Base-by-base conservation (phyloP, 78 protist species). In the Mantamonas sphyraenae region DNA sequence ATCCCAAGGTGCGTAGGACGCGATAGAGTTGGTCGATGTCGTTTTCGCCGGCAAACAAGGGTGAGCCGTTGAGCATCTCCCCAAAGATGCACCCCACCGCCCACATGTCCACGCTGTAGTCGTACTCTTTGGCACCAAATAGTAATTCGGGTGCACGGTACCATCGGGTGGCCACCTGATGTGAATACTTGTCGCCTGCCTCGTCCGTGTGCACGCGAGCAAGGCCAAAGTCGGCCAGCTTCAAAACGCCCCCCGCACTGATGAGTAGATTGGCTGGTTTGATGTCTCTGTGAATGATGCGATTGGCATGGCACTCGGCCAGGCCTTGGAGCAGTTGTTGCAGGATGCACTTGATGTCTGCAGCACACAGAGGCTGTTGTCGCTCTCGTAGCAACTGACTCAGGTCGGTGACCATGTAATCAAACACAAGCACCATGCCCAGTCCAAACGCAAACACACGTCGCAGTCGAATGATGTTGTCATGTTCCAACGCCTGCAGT, bases 101-200 rank as follows among this genome's bases (percentile, higher is more conserved):
- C 86, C 86, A 88, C 24, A 83, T 56, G 50, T 88, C 93, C n/a
- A 82, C 84, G 20, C 55, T 20, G n/a, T 7, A 2, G 65, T 7
- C 19, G 39, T 60, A 60, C 7, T 60, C 8, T 19, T 8, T 8
- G 26, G 50, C 22, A 30, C 79, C 81, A 4, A 81, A 62, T 8
- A 83, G 65, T n/a, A 83, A 74, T 57, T 81, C 84, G 1, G 88
- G 87, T 2, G 80, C 45, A 0, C 93, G 69, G 79, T 89, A 89
- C 93, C 93, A 83, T 10, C 93, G 70, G 4, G 93, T 89, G 43
- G 93, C 89, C 43, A 89, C 89, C 28, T 89, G n/a, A n/a, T n/a
- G 24, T 7, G 47, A 12, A 42, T 42, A 7, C 24, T 42, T 42
- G 24, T 42, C 47, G 47, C 47, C 47, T 7, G 47, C 24, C 24